A percentile compares a stretch with the other conserved stretches of the same genome.
These are phyloP conservation scores for Colletotrichum sp. DNA, from an alignment of 2,329 filamentous ascomycete genomes.

Conservation along the genomic window DNA sequence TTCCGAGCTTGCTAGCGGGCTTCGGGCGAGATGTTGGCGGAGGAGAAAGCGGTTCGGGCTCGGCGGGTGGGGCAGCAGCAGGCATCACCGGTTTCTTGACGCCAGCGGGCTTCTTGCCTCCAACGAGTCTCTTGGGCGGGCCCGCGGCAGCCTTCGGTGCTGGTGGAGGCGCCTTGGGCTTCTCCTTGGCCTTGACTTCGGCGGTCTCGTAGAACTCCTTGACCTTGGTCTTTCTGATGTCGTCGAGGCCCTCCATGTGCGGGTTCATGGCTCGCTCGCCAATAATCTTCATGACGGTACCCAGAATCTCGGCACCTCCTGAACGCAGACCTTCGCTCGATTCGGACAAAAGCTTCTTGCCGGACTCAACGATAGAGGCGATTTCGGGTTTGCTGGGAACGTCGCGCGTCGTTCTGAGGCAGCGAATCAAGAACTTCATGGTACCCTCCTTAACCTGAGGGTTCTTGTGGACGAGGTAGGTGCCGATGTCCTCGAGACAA, in stretches of 20 bases:
- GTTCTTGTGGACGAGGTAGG: conserved; percentile 92
- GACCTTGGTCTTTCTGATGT: conserved; percentile 94
- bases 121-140: conserved; percentile 53
- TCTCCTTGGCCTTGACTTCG: conserved; percentile 58
- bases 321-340: conserved; percentile 85
- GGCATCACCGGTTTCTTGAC: conserved; percentile 47
- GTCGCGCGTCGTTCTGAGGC: conserved; percentile 80
- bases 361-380: conserved; percentile 82
- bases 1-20: conserved; percentile 56
- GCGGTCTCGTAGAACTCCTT: conserved; percentile 84
- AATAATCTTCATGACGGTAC: conserved; percentile 98
- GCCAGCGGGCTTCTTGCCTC: conserved; percentile 44
- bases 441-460: conserved; percentile 97
- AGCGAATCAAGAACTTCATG: conserved; percentile 90
- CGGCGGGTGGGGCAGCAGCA: conserved; percentile 36
- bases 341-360: conserved; percentile 89
- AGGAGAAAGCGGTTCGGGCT: conserved; percentile 60
- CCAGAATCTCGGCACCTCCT: conserved; percentile 89
- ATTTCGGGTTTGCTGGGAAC: conserved; percentile 87
- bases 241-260: conserved; percentile 89
- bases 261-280: conserved; percentile 95
- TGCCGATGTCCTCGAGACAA: conserved; percentile 86
- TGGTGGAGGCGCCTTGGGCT: conserved; percentile 81
- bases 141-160: conserved; percentile 48
- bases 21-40: conserved; percentile 60